These are phyloP conservation scores for Alternaria brassicicola DNA, from an alignment of 2,329 filamentous ascomycete genomes.

Conservation along the genomic window DNA sequence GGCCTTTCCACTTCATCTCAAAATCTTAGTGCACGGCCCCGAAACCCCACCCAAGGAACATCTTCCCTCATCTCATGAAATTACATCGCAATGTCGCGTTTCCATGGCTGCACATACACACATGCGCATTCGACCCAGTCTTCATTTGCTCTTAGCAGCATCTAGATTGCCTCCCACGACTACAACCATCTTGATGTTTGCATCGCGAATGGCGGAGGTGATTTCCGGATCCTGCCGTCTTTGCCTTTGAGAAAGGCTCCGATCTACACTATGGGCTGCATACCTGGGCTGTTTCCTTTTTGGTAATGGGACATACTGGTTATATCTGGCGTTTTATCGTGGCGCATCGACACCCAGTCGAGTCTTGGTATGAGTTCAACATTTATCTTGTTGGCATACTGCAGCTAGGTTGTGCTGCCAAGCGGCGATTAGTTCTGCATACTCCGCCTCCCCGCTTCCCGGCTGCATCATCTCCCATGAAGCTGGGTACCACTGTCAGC, in stretches of 20 bases:
- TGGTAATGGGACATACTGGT: constrained; percentile 1
- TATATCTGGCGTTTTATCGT: constrained; percentile 13
- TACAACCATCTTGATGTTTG: not conserved
- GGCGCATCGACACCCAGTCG: constrained; percentile 8
- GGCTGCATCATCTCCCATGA: constrained; percentile 1
- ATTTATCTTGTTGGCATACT: constrained; percentile 1
- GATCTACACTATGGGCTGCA: constrained; percentile 2
- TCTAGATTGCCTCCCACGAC: not conserved
- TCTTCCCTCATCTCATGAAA: constrained; percentile 42
- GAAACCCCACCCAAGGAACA: constrained; percentile 28
- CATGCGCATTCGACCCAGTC: constrained; percentile 16
- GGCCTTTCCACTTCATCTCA: constrained; percentile 29
- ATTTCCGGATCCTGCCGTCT: constrained; percentile 5
- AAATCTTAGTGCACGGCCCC: constrained; percentile 37
- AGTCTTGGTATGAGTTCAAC: constrained; percentile 6
- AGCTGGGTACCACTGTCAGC: constrained; percentile 4
- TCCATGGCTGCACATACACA: constrained; percentile 11
- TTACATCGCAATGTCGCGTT: constrained; percentile 39
- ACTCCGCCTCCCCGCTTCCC: constrained; percentile 13
- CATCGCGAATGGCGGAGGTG: not conserved
- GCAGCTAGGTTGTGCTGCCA: constrained; percentile 1
- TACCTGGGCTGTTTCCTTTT: constrained; percentile 6
- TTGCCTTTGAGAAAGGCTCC: constrained; percentile 3
- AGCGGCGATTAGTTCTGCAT: constrained; percentile 5
- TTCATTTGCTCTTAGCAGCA: constrained; percentile 6